Evolutionary conservation across 176 grass and related monocot genomes (phyloP).

Genomic region (Oryza coarctata): DNA sequence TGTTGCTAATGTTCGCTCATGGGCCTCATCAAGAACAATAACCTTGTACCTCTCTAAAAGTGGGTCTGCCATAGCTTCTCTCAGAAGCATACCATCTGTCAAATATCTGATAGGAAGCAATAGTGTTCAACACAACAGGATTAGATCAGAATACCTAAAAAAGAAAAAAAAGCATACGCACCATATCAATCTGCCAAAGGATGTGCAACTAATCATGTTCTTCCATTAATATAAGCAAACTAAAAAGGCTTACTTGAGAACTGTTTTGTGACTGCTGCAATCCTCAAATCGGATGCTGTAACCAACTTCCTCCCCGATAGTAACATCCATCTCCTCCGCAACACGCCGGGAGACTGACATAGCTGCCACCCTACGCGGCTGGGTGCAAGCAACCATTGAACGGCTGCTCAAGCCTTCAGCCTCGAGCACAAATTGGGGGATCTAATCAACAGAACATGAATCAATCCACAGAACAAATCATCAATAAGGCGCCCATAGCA

Average conservation of each 20-base stretch:
- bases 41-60: slow-evolving; percentile 95
- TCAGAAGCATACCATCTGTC: slow-evolving; percentile 99
- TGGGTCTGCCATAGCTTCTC: slow-evolving; percentile 99
- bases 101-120: slow-evolving; percentile 98
- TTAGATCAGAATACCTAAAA: slow-evolving; percentile 73
- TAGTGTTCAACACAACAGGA: slow-evolving; percentile 74
- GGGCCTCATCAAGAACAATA: slow-evolving; percentile 96
- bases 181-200: slow-evolving; percentile 56
- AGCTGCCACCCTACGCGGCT: slow-evolving; percentile 82
- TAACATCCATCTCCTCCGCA: slow-evolving; percentile 98
- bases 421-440: slow-evolving; percentile 95
- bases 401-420: slow-evolving; percentile 63
- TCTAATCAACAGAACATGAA: slow-evolving; percentile 47
- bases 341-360: slow-evolving; percentile 97
- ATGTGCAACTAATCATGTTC: slow-evolving; percentile 38
- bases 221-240: slow-evolving; percentile 16
- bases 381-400: slow-evolving; percentile 87
- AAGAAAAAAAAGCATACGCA: slow-evolving; percentile 39
- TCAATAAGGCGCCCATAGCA: background rate
- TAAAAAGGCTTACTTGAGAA: slow-evolving; percentile 84
- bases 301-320: slow-evolving; percentile 94
- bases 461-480: slow-evolving; percentile 8
- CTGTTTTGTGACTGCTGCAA: slow-evolving; percentile 94
- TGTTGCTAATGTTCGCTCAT: slow-evolving; percentile 89
- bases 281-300: slow-evolving; percentile 99